Evolutionary conservation across 345 rosid genomes (phyloP).

Genomic region (Citropsis articulata): DNA sequence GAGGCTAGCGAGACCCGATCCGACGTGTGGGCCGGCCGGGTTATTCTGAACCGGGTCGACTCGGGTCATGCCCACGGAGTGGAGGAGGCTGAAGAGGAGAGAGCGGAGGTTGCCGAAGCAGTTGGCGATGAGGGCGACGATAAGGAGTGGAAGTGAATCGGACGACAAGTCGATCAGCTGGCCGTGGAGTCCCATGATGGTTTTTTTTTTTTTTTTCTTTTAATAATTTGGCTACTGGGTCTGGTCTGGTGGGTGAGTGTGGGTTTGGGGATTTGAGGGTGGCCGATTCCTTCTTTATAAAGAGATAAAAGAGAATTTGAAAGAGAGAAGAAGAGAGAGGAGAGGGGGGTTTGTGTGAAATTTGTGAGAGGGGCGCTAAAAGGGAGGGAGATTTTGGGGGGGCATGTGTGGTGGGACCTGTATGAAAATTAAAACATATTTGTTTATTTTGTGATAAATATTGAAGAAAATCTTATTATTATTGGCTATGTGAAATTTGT

Average conservation of each 20-base stretch:
- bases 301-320: not conserved
- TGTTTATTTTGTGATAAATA: not conserved
- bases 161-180: constrained; percentile 75
- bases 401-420: not conserved
- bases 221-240: too few relatives aligned
- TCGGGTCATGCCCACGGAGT: constrained; percentile 24
- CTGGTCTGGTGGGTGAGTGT: not conserved
- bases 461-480: not conserved
- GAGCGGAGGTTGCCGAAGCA: constrained; percentile 47
- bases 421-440: not conserved
- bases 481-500: not conserved
- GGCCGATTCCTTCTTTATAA: not conserved
- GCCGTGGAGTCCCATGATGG: constrained; percentile 64
- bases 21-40: constrained; percentile 22
- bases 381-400: not conserved
- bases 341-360: not conserved
- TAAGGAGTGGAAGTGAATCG: constrained; percentile 67
- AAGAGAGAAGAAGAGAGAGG: not conserved
- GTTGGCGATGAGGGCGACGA: constrained; percentile 60
- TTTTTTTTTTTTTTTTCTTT: too few relatives aligned
- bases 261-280: not conserved
- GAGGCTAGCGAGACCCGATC: constrained; percentile 54
- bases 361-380: too few relatives aligned
- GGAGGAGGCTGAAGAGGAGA: constrained; percentile 32
- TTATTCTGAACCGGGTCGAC: constrained; percentile 7